phyloP scores from a whole-genome alignment of 306 rosid species.

The Medicago arabica region DNA sequence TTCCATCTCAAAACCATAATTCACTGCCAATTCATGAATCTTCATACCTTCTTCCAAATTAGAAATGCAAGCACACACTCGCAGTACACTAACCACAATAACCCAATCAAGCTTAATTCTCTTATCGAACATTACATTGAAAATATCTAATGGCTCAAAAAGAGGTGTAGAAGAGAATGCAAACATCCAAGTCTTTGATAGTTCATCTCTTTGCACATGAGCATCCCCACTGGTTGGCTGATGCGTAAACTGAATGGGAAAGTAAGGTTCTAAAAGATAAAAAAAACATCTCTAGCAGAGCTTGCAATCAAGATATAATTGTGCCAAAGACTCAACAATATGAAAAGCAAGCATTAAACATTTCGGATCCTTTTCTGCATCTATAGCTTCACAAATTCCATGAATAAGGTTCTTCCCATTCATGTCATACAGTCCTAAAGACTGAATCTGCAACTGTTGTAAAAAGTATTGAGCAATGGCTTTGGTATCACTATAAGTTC shows the following conservation, averaged over 20 bases:
- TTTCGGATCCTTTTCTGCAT: conserved; percentile 90
- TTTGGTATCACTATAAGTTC: conserved; percentile 76
- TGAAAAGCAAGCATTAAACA: conserved; percentile 79
- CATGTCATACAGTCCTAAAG: conserved; percentile 86
- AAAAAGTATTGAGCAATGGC: conserved; percentile 69
- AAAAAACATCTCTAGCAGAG: conserved; percentile 67
- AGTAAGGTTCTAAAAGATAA: conserved; percentile 82
- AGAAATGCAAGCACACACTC: conserved; percentile 62
- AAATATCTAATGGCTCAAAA: conserved; percentile 18
- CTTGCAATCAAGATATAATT: conserved; percentile 70
- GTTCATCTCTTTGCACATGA: conserved; percentile 75
- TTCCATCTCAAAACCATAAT: conserved; percentile 62
- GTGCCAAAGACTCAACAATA: conserved; percentile 65
- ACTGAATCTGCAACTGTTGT: conserved; percentile 73
- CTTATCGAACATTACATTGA: conserved; percentile 63
- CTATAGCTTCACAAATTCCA: conserved; percentile 86
- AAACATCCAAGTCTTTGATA: conserved; percentile 78
- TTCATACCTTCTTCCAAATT: conserved; percentile 67
- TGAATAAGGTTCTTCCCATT: conserved; percentile 67
- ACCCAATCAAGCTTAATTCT: conserved; percentile 61
- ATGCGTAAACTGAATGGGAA: conserved; percentile 97
- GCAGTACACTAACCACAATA: conserved; percentile 68
- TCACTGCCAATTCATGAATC: conserved; percentile 61
- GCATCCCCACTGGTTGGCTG: conserved; percentile 70
- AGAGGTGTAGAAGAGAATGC: too few species aligned